A percentile compares a stretch with the other conserved stretches of the same genome.
Evolutionary conservation across 2,329 filamentous ascomycete genomes (phyloP).

Genomic region (Paraphoma chrysanthemicola): DNA sequence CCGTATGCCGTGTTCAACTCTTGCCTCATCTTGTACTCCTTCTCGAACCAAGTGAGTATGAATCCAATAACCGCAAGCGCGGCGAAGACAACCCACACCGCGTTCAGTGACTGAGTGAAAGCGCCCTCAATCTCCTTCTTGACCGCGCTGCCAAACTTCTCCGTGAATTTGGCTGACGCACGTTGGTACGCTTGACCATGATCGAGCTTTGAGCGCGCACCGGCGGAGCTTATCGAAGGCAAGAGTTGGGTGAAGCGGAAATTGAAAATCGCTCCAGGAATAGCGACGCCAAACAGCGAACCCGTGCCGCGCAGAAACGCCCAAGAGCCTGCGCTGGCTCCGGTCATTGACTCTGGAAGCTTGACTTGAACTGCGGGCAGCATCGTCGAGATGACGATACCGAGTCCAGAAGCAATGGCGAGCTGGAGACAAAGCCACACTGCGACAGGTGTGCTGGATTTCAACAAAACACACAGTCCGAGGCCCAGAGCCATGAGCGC

Average conservation of each 20-base stretch:
- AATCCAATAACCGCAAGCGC: constrained; percentile 43
- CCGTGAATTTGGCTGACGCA: constrained; percentile 27
- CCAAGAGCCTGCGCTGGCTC: constrained; percentile 32
- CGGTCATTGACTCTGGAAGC: constrained; percentile 30
- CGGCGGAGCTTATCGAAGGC: constrained; percentile 9
- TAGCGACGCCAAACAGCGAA: constrained; percentile 36
- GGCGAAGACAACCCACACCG: constrained; percentile 49
- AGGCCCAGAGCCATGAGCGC: constrained; percentile 25
- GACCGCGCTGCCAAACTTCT: constrained; percentile 15
- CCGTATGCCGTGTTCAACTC: constrained; percentile 52
- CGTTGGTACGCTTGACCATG: constrained; percentile 38
- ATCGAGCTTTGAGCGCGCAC: constrained; percentile 12
- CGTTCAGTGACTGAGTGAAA: constrained; percentile 44
- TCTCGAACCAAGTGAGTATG: constrained; percentile 42
- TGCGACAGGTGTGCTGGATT: constrained; percentile 8
- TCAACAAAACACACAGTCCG: constrained; percentile 24
- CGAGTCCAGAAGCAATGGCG: constrained; percentile 29
- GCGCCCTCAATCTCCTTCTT: constrained; percentile 40
- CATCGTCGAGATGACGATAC: constrained; percentile 34
- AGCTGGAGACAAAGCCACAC: constrained; percentile 34
- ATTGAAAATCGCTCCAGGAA: constrained; percentile 41
- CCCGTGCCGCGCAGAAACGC: constrained; percentile 39
- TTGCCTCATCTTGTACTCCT: constrained; percentile 47
- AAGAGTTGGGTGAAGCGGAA: constrained; percentile 22
- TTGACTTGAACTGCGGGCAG: constrained; percentile 40